These are phyloP conservation scores for Ogataea hybrid DNA, from an alignment of 1,139 yeast species.

Conservation along the genomic window DNA sequence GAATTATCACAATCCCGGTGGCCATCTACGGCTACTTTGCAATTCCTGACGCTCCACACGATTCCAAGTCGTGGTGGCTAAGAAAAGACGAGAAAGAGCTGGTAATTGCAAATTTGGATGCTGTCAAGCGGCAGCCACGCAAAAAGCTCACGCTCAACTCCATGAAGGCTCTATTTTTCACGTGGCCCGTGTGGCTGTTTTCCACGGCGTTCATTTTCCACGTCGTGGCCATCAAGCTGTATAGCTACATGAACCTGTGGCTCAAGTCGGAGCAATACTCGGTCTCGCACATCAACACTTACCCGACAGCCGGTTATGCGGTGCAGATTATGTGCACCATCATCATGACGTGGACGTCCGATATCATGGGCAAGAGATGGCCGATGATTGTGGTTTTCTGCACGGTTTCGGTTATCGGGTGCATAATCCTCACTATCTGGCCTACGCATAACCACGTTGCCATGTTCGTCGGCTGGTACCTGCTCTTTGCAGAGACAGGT, in stretches of 20 bases:
- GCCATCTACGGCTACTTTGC: conserved; percentile 36
- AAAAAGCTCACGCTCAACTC: conserved; percentile 11
- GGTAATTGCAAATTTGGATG: conserved; percentile 12
- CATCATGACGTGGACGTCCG: conserved; percentile 28
- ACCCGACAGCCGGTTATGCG: conserved; percentile 36
- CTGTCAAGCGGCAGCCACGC: conserved; percentile 17
- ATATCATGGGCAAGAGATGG: conserved; percentile 27
- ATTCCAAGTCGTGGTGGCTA: conserved; percentile 18
- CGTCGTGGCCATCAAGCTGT: conserved; percentile 19
- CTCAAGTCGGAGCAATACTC: conserved; percentile 30
- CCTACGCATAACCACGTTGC: conserved; percentile 21
- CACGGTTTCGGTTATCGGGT: conserved; percentile 24
- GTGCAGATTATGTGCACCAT: conserved; percentile 28
- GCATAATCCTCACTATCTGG: conserved; percentile 28
- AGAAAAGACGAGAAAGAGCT: conserved; percentile 12
- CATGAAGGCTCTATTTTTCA: conserved; percentile 13
- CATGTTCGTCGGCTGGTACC: conserved; percentile 29
- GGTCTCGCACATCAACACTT: conserved; percentile 33
- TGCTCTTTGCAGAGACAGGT: conserved; percentile 28
- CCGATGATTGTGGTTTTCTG: conserved; percentile 23
- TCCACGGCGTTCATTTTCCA: conserved; percentile 23
- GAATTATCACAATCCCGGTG: conserved; percentile 47
- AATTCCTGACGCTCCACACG: conserved; percentile 21
- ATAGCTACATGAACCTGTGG: conserved; percentile 31
- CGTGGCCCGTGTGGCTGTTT: conserved; percentile 31